These are phyloP conservation scores for Cercospora canescens DNA, from an alignment of 2,329 filamentous ascomycete species.

Conservation along the genomic window DNA sequence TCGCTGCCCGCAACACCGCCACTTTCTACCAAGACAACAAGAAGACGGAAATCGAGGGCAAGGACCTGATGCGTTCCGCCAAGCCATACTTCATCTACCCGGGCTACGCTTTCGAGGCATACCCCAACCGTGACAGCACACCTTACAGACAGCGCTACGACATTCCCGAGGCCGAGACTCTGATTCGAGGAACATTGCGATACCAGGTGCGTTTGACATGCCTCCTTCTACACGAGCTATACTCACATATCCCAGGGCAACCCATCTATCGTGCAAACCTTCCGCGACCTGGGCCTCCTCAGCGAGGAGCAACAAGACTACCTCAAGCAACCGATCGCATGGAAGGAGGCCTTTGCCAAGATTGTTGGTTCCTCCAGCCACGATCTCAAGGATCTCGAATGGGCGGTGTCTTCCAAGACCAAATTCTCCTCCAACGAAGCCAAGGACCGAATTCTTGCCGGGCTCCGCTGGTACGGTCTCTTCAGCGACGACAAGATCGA, in stretches of 20 bases:
- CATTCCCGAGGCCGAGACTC: slow-evolving; percentile 87
- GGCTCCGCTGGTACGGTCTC: slow-evolving; percentile 70
- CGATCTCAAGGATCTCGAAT: slow-evolving; percentile 62
- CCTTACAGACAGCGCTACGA: slow-evolving; percentile 84
- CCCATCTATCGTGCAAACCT: slow-evolving; percentile 82
- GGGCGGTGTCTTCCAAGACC: slow-evolving; percentile 73
- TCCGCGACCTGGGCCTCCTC: slow-evolving; percentile 90
- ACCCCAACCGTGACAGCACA: slow-evolving; percentile 89
- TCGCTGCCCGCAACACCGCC: slow-evolving; percentile 84
- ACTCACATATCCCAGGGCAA: slow-evolving; percentile 61
- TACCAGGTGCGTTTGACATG: slow-evolving; percentile 50
- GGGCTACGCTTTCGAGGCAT: slow-evolving; percentile 85
- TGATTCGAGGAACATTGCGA: slow-evolving; percentile 80
- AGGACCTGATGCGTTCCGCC: slow-evolving; percentile 72
- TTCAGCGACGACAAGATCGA: slow-evolving; percentile 70
- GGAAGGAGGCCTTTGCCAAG: slow-evolving; percentile 82
- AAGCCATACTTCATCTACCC: slow-evolving; percentile 92
- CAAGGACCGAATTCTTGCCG: slow-evolving; percentile 67
- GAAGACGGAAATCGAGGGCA: slow-evolving; percentile 53
- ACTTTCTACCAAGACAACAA: slow-evolving; percentile 80
- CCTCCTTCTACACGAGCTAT: background rate
- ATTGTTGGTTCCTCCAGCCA: slow-evolving; percentile 69
- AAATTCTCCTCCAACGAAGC: slow-evolving; percentile 69
- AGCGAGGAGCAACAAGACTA: slow-evolving; percentile 65
- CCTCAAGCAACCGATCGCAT: slow-evolving; percentile 65